Percentiles rank a stretch among this genome's conserved stretches.
These are phyloP conservation scores for Prunella vulgaris DNA, from an alignment of 257 asterid species.

Conservation along the genomic window DNA sequence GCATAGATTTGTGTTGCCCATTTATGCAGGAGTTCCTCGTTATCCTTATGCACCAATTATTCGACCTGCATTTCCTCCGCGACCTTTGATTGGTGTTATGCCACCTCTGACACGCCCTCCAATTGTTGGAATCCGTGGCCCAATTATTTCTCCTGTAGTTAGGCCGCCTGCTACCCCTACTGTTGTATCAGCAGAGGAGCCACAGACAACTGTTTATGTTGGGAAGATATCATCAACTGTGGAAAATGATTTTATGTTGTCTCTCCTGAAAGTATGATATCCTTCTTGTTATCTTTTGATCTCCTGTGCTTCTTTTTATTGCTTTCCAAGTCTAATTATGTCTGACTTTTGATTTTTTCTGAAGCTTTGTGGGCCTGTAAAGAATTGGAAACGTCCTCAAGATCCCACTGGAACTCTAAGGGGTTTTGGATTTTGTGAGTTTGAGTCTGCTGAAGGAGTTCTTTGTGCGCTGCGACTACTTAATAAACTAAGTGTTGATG, in stretches of 20 bases:
- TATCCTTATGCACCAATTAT: slow-evolving; percentile 65
- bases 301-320: not conserved
- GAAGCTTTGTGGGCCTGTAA: slow-evolving; percentile 96
- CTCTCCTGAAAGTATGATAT: slow-evolving; percentile 76
- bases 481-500: slow-evolving; percentile 75
- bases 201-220: slow-evolving; percentile 87
- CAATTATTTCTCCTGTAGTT: slow-evolving; percentile 49
- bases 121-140: slow-evolving; percentile 60
- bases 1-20: slow-evolving; percentile 62
- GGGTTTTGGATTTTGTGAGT: slow-evolving; percentile 96
- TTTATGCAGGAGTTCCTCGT: slow-evolving; percentile 78
- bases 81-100: slow-evolving; percentile 56
- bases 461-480: slow-evolving; percentile 87
- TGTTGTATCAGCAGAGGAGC: slow-evolving; percentile 51
- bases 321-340: slow-evolving; percentile 14
- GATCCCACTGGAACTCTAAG: slow-evolving; percentile 84
- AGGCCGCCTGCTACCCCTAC: slow-evolving; percentile 51
- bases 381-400: slow-evolving; percentile 98
- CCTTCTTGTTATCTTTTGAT: slow-evolving; percentile 1
- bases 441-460: slow-evolving; percentile 96
- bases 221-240: slow-evolving; percentile 90
- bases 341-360: slow-evolving; percentile 29
- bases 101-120: slow-evolving; percentile 84
- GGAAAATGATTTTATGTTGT: slow-evolving; percentile 83
- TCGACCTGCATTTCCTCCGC: slow-evolving; percentile 67